Percentiles rank a stretch among this genome's conserved stretches.
These are phyloP conservation scores for Exophiala bonariae DNA, from an alignment of 2,329 filamentous ascomycete species.

Conservation along the genomic window DNA sequence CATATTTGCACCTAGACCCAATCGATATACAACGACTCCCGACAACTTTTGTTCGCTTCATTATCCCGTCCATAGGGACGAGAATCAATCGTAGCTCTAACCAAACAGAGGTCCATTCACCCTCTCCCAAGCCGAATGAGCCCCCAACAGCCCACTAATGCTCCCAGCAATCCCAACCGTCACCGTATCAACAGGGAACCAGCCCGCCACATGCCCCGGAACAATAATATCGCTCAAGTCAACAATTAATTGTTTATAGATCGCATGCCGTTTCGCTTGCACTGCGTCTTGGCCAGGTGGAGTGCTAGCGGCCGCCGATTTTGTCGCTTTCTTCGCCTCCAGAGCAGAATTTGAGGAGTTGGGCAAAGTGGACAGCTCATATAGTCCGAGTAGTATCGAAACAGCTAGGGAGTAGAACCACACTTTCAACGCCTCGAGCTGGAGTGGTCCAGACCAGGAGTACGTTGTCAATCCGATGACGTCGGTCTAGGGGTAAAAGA, in stretches of 20 bases:
- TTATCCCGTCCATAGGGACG: no score
- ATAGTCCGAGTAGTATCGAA: slow-evolving; percentile 46
- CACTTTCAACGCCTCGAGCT: slow-evolving; percentile 65
- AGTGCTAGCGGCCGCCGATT: not conserved
- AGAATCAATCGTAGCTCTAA: no score
- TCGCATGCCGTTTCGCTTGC: slow-evolving; percentile 7
- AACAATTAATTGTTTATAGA: slow-evolving; percentile 51
- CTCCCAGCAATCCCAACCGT: slow-evolving; percentile 61
- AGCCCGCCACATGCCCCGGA: slow-evolving; percentile 61
- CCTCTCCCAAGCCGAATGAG: slow-evolving; percentile 25
- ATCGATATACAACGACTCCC: no score
- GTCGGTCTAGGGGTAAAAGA: slow-evolving; percentile 44
- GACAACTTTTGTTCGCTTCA: no score
- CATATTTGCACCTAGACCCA: no score
- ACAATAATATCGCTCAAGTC: slow-evolving; percentile 64
- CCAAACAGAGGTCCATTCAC: not conserved
- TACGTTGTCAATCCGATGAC: slow-evolving; percentile 53
- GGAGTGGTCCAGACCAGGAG: slow-evolving; percentile 46
- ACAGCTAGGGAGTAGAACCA: slow-evolving; percentile 66
- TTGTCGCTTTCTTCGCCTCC: not conserved
- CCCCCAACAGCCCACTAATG: slow-evolving; percentile 62
- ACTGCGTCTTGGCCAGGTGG: not conserved
- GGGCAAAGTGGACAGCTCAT: slow-evolving; percentile 37
- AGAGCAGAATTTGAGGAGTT: not conserved
- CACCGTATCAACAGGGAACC: slow-evolving; percentile 55